Evolutionary conservation across 163 green algal species (phyloP), one percentile per base, ranked within the genome.

Genomic region (Scenedesmus sp.): DNA sequence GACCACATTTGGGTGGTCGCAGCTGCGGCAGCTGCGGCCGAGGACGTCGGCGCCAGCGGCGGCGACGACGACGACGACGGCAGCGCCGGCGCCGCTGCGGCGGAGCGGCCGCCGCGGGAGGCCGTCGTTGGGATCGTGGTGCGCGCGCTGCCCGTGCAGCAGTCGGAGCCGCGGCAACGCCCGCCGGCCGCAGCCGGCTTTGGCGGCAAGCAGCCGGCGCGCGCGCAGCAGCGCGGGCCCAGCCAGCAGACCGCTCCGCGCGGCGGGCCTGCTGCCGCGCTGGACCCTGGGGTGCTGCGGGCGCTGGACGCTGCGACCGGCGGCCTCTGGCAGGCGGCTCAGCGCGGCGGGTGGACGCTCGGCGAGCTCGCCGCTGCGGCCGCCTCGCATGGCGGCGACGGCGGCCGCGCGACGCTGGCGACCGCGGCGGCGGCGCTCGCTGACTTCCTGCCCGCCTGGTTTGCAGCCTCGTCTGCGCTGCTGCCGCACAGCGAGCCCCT

Each of bases 1-100:
- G 67, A 76, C 29, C 47, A 76, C 31, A 63, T 76, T 13, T 76
- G 67, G 50, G 9, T 34, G 31, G 48, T 48, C 10, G 65, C 26
- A 60, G 42, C 58, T 28, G 31, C 58, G 42, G 58, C 29, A 58
- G 60, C 60, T 29, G 50, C 50, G 24, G 50, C 39, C 39, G 39
- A 47, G 39, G 39, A 47, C 39, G 39, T 47, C 39, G 39, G 47
- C 47, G 44, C 28, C 66, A 75, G 66, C 66, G 62, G 28, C 14
- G 24, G 39, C 28, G 22, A 28, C 14, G 2, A 10, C 39, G 10
- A 10, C 39, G 10, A 10, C 39, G 39, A 47, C 39, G 10, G 39
- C 39, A 47, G 39, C 7, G 39, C 7, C 39, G 10, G 39, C 7
- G 39, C n/a, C n/a, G n/a, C n/a, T n/a, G n/a, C n/a, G n/a, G n/a